Evolutionary conservation across 768 basidiomycete genomes (phyloP), one percentile per base, ranked within the genome.

Genomic region (Collybia nuda): DNA sequence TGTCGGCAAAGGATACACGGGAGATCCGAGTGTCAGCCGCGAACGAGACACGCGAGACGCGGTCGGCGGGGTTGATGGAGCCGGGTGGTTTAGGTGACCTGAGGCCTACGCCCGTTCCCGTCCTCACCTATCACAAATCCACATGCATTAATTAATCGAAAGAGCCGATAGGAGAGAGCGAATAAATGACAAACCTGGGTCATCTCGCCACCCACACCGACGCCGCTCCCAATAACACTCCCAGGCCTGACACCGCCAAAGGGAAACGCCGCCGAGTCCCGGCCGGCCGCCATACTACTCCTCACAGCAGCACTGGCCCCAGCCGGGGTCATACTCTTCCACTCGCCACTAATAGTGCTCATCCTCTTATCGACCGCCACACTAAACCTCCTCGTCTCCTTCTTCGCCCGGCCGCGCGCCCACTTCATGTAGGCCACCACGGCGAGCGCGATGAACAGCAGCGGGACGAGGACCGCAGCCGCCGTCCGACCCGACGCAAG

Each of bases 351-450:
- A 56, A 91, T 88, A 43, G 85, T 88, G 2, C 83, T 86, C 90
- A 93, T 91, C 65, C 90, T 86, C 65, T 82, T 83, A 70, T 93
- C 90, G 64, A 93, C 66, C 8, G 73, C 78, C 62, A 84, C 76
- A 36, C 77, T 82, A 75, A 81, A 93, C 18, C 74, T 74, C 64
- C 70, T 76, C 60, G 79, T 74, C 63, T 86, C 76, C 23, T 78
- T 72, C 49, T 68, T 70, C 44, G 74, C 72, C 54, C 67, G 77
- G 24, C 66, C 59, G 51, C 90, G 81, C 44, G 66, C 78, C 50
- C 70, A 67, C 61, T 67, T 79, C 71, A 92, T 62, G 66, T 81
- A 89, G 0, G 70, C 59, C 9, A 63, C 71, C 29, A 74, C 52
- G 37, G 67, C 70, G 18, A 80, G 47, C 22, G 60, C 69, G 52